Evolutionary conservation across 2,329 filamentous ascomycete species (phyloP), one percentile per base, ranked within the genome.

Genomic region (Fusarium siculi): DNA sequence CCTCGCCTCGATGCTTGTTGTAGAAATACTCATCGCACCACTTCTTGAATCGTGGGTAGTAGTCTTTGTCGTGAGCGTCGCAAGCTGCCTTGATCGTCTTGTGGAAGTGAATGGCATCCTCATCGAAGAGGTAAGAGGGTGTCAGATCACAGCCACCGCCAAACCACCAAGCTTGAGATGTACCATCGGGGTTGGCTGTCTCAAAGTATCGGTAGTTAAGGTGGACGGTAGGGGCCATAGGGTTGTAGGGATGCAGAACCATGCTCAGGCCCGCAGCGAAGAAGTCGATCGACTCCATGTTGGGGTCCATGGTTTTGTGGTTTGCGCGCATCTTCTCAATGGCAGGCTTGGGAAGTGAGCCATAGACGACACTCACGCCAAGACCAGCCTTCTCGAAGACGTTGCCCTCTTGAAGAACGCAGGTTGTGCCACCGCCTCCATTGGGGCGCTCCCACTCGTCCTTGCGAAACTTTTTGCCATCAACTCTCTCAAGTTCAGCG

Each of bases 141-240:
- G 96, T 99, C 75, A 99, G 84, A 82, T 99, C 96, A 59, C 94
- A 95, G 63, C 96, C 96, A 56, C 96, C 96, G 73, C 96, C 96
- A 79, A 97, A 99, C 96, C 96, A 99, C 96, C 96, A 99, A 12
- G 95, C 93, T 73, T 96, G 94, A 58, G 87, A 92, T 74, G 87
- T 93, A 47, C 93, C 94, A 77, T 96, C 92, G 14, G 93, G 89
- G 77, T 96, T 93, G 68, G 93, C 93, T 3, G 96, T 99, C 86
- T 99, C 96, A 80, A 99, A 99, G 84, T 99, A 99, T 64, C 96
- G 91, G 87, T 98, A 98, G 86, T 99, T 99, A 76, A 99, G 88
- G 82, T 99, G 96, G 23, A 99, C 96, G 0, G 96, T 99, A 1
- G 96, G 96, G 12, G 96, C 96, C 92, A 97, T 97, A 53, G 96